phyloP scores from a whole-genome alignment of 805 yeast species.

The Lipomyces lipofer region DNA sequence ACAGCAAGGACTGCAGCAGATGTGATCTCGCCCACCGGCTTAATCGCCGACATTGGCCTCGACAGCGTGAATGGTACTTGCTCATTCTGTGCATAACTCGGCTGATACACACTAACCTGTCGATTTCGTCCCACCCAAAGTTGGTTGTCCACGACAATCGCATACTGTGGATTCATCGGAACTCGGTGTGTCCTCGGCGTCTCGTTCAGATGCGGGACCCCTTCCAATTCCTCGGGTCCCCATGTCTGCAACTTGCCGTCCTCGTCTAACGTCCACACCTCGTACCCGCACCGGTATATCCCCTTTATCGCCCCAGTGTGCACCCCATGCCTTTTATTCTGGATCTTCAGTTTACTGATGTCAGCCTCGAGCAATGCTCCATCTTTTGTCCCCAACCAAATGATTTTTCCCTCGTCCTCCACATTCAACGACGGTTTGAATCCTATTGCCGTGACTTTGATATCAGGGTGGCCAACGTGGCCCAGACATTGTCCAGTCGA shows the following conservation, averaged over 20 bases:
- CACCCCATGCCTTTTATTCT: constrained; percentile 31
- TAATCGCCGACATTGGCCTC: constrained; percentile 33
- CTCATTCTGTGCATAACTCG: constrained; percentile 25
- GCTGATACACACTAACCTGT: constrained; percentile 39
- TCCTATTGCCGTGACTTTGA: constrained; percentile 35
- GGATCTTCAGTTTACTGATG: constrained; percentile 27
- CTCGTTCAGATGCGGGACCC: constrained; percentile 30
- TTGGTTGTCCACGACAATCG: constrained; percentile 31
- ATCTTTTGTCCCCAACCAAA: constrained; percentile 42
- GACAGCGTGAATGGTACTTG: constrained; percentile 32
- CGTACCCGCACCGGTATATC: constrained; percentile 30
- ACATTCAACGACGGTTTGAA: constrained; percentile 28
- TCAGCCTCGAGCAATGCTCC: constrained; percentile 39
- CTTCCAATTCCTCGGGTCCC: constrained; percentile 30
- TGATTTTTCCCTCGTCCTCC: constrained; percentile 26
- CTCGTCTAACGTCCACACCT: constrained; percentile 41
- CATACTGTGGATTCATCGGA: constrained; percentile 35
- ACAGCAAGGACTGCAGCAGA: constrained; percentile 34
- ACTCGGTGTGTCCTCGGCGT: constrained; percentile 37
- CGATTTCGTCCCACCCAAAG: constrained; percentile 42
- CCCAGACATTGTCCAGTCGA: constrained; percentile 34
- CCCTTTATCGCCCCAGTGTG: constrained; percentile 29
- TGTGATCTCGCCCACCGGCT: constrained; percentile 37
- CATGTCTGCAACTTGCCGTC: constrained; percentile 43
- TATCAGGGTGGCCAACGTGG: constrained; percentile 32